Conservation (phyloP, 768 basidiomycete genomes). For the Boletellus ananas region DNA sequence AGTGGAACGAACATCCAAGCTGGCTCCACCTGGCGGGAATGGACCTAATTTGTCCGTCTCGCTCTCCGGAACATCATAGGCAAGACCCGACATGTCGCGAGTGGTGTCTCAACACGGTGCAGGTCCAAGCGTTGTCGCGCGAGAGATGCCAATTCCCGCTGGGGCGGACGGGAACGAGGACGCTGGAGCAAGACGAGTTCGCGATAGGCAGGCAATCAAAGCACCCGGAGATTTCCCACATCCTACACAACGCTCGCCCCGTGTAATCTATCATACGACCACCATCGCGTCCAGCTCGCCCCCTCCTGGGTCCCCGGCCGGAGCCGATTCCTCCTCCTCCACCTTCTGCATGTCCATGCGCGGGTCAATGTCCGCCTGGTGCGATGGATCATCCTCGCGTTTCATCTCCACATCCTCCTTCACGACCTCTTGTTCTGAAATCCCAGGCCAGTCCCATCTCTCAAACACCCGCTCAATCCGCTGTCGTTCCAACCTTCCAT, state of each 20-base stretch:
- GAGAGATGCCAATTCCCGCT: too few species aligned
- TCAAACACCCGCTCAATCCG: constrained; percentile 66
- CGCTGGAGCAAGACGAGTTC: background rate
- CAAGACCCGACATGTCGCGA: constrained; percentile 28
- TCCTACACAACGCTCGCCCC: background rate
- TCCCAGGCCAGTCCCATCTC: constrained; percentile 55
- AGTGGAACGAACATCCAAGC: constrained; percentile 1
- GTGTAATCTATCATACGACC: constrained; percentile 10
- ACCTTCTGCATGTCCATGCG: constrained; percentile 3
- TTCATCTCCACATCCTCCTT: constrained; percentile 31
- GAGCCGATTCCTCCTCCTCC: constrained; percentile 3
- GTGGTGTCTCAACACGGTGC: background rate
- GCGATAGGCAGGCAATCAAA: too few species aligned
- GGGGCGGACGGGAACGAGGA: background rate
- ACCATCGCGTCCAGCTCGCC: constrained; percentile 14
- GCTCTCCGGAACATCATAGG: constrained; percentile 26
- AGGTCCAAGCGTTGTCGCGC: background rate
- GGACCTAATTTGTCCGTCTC: constrained; percentile 7
- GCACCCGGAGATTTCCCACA: background rate
- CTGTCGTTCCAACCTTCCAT: constrained; percentile 62
- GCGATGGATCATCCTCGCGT: constrained; percentile 13
- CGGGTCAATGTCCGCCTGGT: constrained; percentile 4
- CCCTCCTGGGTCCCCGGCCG: background rate
- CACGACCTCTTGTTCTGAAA: constrained; percentile 4
- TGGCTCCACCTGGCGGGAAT: constrained; percentile 2